These are phyloP conservation scores for Daldinia vernicosa DNA, from an alignment of 495 filamentous ascomycete species.

Conservation along the genomic window DNA sequence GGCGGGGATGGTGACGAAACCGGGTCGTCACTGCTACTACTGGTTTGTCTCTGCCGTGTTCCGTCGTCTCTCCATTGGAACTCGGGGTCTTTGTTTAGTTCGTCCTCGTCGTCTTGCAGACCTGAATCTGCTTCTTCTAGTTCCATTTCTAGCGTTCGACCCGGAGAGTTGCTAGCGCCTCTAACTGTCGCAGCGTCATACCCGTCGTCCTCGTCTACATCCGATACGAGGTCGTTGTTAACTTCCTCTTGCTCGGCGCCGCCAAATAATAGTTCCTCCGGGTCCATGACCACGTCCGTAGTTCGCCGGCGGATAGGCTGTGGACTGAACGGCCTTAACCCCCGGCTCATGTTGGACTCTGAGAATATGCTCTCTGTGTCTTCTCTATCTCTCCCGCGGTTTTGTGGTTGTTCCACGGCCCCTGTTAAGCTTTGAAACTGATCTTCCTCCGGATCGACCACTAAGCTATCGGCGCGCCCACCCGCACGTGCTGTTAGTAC, in stretches of 20 bases:
- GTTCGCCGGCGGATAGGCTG: constrained; percentile 54
- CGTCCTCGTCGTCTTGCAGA: constrained; percentile 28
- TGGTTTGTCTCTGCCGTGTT: constrained; percentile 1
- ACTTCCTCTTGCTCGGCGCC: constrained; percentile 30
- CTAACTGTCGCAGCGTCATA: constrained; percentile 38
- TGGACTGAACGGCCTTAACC: constrained; percentile 63
- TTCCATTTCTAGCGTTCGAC: constrained; percentile 27
- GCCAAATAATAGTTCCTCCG: constrained; percentile 48
- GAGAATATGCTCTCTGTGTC: constrained; percentile 63
- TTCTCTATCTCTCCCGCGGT: constrained; percentile 29
- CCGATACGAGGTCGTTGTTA: constrained; percentile 2
- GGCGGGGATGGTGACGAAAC: neutral
- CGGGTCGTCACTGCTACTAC: constrained; percentile 4
- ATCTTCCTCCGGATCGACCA: constrained; percentile 50
- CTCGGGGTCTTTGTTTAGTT: constrained; percentile 15
- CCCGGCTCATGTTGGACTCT: constrained; percentile 57
- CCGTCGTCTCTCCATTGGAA: constrained; percentile 42
- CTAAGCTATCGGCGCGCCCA: constrained; percentile 55
- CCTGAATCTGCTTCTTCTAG: constrained; percentile 21
- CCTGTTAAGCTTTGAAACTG: constrained; percentile 62
- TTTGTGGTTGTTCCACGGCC: constrained; percentile 46
- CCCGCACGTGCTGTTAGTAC: constrained; percentile 33
- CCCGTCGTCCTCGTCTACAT: constrained; percentile 27
- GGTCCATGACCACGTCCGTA: constrained; percentile 51
- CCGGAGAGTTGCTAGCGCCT: constrained; percentile 26